Evolutionary conservation across 1,284 basidiomycete species (phyloP).

Genomic region (Testicularia cyperi): DNA sequence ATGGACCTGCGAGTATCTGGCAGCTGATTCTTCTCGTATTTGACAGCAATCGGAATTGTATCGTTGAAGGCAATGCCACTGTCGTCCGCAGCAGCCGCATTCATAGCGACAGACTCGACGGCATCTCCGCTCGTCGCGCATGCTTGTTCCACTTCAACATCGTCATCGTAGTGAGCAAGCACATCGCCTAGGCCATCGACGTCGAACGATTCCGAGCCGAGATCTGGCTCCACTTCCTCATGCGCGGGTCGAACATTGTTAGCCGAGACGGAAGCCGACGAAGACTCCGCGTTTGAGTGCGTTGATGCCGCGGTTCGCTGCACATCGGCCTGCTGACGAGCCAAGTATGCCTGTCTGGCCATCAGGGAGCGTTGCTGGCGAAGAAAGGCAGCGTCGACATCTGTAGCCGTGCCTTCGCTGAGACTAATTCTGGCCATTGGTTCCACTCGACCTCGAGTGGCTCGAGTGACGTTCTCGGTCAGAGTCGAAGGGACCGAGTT

Average conservation of each 20-base stretch:
- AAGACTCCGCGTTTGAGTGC: too few species aligned
- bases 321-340: slow-evolving; percentile 18
- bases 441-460: too few species aligned
- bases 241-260: too few species aligned
- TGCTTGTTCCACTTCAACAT: too few species aligned
- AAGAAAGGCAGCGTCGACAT: slow-evolving; percentile 1
- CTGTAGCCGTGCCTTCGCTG: not conserved
- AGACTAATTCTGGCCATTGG: too few species aligned
- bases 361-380: slow-evolving; percentile 29
- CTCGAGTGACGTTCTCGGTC: too few species aligned
- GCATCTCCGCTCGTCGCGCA: not conserved
- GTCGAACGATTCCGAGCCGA: slow-evolving; percentile 28
- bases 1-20: slow-evolving; percentile 20
- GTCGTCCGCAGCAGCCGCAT: slow-evolving; percentile 10
- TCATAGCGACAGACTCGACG: not conserved
- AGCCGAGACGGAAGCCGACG: too few species aligned
- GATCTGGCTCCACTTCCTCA: slow-evolving; percentile 12
- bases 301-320: slow-evolving; percentile 1
- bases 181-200: slow-evolving; percentile 19
- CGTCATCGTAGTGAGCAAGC: slow-evolving; percentile 28
- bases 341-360: slow-evolving; percentile 24
- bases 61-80: slow-evolving; percentile 20
- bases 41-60: slow-evolving; percentile 1
- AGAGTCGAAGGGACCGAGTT: too few species aligned
- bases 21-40: slow-evolving; percentile 8